Base-by-base conservation (phyloP, 179 eudicot species). In the Amaranthus tricolor region DNA sequence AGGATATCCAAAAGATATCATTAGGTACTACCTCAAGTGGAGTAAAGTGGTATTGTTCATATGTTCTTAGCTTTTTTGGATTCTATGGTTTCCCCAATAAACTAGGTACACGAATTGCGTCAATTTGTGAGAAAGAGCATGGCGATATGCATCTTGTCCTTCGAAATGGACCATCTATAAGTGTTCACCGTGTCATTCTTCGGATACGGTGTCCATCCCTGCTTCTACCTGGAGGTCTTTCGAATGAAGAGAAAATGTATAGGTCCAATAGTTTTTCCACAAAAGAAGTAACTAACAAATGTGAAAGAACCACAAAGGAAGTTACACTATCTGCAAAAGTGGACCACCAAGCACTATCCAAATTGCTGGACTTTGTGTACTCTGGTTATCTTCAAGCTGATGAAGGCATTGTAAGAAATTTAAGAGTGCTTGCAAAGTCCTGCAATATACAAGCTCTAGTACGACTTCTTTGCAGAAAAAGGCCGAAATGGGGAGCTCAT, bases 401-500 rank as follows among this genome's bases (percentile, higher is more conserved):
- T 62, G 86, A 75, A 72, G 89, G 78, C 60, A 79, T 76, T 64
- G 79, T 85, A 75, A 87, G 83, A 64, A 90, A 86, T 83, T 78
- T 92, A 71, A 92, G 81, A 87, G 53, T 84, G 62, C 77, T 94
- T 49, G 89, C 94, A 43, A 89, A 77, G 81, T 88, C 85, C 71
- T 92, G 96, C 74, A 82, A 88, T 63, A 78, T 92, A 82, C 87
- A 89, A 50, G 74, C 80, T 78, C 75, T 94, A 60, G 60, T 86
- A 63, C 87, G 75, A 57, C 77, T 87, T 80, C 89, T 94, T 54
- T 61, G 77, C 78, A 80, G 78, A 50, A 82, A 69, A 73, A 76
- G 85, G 77, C 97, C 98, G 40, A 86, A 69, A 66, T 90, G 98
- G 96, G 96, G 85, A 24, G 76, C 86, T 70, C 82, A 87, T 75